phyloP scores from a whole-genome alignment of 2,329 filamentous ascomycete genomes.

The Seiridium unicorne region DNA sequence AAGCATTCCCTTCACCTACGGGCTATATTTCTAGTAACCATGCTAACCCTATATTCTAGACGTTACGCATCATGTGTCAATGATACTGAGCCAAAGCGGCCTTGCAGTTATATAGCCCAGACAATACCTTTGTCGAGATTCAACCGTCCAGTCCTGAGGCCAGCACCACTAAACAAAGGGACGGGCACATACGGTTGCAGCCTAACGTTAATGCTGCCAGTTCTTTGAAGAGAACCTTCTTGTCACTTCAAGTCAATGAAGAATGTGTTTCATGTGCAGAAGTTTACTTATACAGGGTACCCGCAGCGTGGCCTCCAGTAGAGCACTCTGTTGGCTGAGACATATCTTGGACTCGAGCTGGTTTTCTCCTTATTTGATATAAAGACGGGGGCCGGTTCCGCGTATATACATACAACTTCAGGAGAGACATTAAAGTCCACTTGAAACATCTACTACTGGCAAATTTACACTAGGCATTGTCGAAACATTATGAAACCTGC shows the following conservation, averaged over 20 bases:
- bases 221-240: constrained; percentile 3
- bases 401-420: not conserved
- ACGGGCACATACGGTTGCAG: not conserved
- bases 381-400: not conserved
- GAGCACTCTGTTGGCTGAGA: not conserved
- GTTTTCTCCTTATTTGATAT: not conserved
- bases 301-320: not conserved
- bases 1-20: too few species aligned
- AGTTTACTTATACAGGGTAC: too few species aligned
- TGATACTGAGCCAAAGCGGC: too few species aligned
- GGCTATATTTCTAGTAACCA: too few species aligned
- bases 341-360: not conserved
- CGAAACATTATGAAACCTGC: not conserved
- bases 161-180: too few species aligned
- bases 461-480: not conserved
- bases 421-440: not conserved
- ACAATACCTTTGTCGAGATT: not conserved
- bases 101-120: not conserved
- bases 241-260: not conserved
- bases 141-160: not conserved
- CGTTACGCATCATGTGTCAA: too few species aligned
- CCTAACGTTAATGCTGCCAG: not conserved
- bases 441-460: not conserved
- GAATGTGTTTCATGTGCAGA: too few species aligned
- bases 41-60: too few species aligned